A percentile compares a stretch with the other conserved stretches of the same genome.
These are phyloP conservation scores for Thelonectria rubi DNA, from an alignment of 2,329 filamentous ascomycete genomes.

Conservation along the genomic window DNA sequence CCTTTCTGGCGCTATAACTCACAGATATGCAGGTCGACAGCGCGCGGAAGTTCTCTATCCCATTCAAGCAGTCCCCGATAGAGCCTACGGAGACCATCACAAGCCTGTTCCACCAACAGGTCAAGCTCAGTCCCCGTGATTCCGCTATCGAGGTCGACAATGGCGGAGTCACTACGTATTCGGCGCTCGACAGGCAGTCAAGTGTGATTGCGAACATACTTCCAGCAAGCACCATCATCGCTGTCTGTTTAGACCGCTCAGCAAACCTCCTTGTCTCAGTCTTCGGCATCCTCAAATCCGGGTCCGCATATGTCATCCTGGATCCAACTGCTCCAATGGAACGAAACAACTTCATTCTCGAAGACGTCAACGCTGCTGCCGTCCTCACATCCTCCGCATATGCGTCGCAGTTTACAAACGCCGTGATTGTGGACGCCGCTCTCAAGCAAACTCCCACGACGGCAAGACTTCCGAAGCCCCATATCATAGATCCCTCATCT, in stretches of 20 bases:
- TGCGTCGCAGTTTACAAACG: constrained; percentile 6
- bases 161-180: background rate
- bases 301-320: constrained; percentile 32
- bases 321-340: constrained; percentile 29
- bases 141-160: background rate
- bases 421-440: constrained; percentile 3
- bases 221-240: background rate
- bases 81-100: background rate
- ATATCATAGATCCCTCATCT: background rate
- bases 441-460: background rate
- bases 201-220: background rate
- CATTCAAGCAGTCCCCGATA: background rate
- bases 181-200: background rate
- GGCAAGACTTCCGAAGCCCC: background rate
- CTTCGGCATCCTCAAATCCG: constrained; percentile 37
- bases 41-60: background rate
- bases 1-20: background rate
- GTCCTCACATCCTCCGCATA: constrained; percentile 15
- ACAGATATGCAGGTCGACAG: background rate
- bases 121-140: background rate
- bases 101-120: constrained; percentile 1
- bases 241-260: constrained; percentile 21
- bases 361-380: constrained; percentile 20
- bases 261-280: constrained; percentile 29
- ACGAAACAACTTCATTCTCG: constrained; percentile 30